phyloP scores from a whole-genome alignment of 225 moss, liverwort and hornwort species.

The Pleurozium schreberi region DNA sequence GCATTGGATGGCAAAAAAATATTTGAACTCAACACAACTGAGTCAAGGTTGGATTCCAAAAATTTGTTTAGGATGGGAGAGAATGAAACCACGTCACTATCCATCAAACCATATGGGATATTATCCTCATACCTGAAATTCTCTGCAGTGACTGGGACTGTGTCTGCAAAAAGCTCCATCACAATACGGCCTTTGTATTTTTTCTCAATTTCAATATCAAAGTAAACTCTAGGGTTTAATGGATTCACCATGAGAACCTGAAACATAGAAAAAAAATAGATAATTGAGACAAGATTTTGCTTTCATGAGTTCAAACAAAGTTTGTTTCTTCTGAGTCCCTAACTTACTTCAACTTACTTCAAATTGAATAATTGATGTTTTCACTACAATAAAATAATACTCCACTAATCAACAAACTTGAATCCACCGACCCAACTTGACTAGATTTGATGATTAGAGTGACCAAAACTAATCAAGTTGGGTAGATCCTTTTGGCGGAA shows the following conservation, averaged over 20 bases:
- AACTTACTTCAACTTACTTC: not conserved
- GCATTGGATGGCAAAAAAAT: not conserved
- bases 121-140: conserved; percentile 36
- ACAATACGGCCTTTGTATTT: conserved; percentile 27
- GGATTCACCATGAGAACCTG: conserved; percentile 17
- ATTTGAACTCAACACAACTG: not conserved
- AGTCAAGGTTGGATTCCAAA: no score
- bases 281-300: not conserved
- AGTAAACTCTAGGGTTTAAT: conserved; percentile 48
- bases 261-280: not conserved
- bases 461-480: not conserved
- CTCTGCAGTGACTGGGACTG: conserved; percentile 44
- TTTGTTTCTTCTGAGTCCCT: not conserved
- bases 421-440: not conserved
- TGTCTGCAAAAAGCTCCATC: conserved; percentile 67
- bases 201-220: conserved; percentile 52
- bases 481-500: rapidly evolving
- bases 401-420: not conserved
- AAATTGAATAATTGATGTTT: not conserved
- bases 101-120: not conserved
- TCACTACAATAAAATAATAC: not conserved
- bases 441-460: no score
- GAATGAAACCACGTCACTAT: not conserved
- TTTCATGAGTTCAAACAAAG: not conserved
- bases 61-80: no score